Evolutionary conservation across 1,284 basidiomycete species (phyloP).

Genomic region (Naganishia cerealis): DNA sequence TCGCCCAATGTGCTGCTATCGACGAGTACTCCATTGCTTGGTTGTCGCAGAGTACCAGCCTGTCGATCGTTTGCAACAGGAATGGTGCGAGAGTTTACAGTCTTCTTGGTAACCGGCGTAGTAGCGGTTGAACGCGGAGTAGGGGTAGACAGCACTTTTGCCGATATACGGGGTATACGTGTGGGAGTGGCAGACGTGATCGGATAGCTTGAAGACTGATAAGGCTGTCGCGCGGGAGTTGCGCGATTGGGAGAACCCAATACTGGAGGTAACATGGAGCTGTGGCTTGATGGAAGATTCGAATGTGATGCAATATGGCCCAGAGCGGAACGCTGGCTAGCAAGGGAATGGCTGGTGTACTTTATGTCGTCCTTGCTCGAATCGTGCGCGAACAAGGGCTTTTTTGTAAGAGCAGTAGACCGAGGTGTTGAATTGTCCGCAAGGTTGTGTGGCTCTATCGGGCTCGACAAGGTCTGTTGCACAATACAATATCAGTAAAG

Average conservation of each 20-base stretch:
- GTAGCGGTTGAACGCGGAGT: conserved; percentile 56
- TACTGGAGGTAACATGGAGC: conserved; percentile 25
- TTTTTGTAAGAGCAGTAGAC: conserved; percentile 1
- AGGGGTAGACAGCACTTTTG: conserved; percentile 62
- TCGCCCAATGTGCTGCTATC: conserved; percentile 32
- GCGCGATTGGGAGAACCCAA: conserved; percentile 32
- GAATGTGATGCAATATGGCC: conserved; percentile 34
- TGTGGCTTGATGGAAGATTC: conserved; percentile 14
- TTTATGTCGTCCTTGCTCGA: conserved; percentile 3
- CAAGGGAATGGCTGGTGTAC: not conserved
- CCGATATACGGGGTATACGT: conserved; percentile 88
- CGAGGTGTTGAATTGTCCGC: conserved; percentile 4
- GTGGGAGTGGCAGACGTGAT: conserved; percentile 63
- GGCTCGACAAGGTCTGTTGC: not conserved
- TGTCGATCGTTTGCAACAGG: conserved; percentile 40
- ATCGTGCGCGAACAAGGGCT: not conserved
- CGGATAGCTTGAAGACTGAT: conserved; percentile 61
- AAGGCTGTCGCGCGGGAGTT: conserved; percentile 53
- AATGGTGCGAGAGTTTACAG: conserved; percentile 36
- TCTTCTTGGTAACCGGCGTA: conserved; percentile 61
- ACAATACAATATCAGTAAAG: conserved; percentile 24
- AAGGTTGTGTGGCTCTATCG: not conserved
- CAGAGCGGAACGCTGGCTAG: conserved; percentile 19
- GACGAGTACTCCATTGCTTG: conserved; percentile 43
- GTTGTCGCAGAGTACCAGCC: conserved; percentile 27